Percentiles rank a stretch among this genome's conserved stretches.
These are phyloP conservation scores for Leishmania braziliensis DNA, from an alignment of 208 protist genomes.

Conservation along the genomic window DNA sequence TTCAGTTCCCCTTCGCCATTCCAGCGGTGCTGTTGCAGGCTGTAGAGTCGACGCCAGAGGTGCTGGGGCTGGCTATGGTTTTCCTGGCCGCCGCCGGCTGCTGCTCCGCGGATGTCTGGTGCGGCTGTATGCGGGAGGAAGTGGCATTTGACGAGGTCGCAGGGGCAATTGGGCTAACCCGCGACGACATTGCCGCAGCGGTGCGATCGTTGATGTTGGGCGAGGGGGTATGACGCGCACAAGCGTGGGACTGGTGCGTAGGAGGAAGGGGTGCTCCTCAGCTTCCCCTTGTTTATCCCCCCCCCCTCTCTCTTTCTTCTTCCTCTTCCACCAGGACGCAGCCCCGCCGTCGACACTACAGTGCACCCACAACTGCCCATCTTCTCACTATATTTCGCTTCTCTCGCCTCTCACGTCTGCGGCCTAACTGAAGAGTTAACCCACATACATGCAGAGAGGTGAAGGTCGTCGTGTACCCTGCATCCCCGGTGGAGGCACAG, in stretches of 20 bases:
- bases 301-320: background rate
- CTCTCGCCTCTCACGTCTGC: background rate
- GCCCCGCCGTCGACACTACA: background rate
- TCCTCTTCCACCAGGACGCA: background rate
- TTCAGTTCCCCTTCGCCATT: constrained; percentile 56
- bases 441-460: background rate
- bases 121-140: constrained; percentile 17
- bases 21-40: constrained; percentile 48
- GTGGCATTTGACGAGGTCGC: constrained; percentile 50
- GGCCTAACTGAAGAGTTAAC: background rate
- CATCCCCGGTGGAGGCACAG: background rate
- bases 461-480: background rate
- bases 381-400: background rate
- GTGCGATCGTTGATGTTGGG: constrained; percentile 55
- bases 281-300: no score
- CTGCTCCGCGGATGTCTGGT: constrained; percentile 33
- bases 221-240: constrained; percentile 19
- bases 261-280: background rate
- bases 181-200: constrained; percentile 39
- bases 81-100: constrained; percentile 41
- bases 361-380: background rate
- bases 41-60: constrained; percentile 23
- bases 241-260: background rate
- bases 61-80: constrained; percentile 46
- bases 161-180: constrained; percentile 36